Conservation (phyloP, 2,329 filamentous ascomycete genomes). For the Cadophora sp. region DNA sequence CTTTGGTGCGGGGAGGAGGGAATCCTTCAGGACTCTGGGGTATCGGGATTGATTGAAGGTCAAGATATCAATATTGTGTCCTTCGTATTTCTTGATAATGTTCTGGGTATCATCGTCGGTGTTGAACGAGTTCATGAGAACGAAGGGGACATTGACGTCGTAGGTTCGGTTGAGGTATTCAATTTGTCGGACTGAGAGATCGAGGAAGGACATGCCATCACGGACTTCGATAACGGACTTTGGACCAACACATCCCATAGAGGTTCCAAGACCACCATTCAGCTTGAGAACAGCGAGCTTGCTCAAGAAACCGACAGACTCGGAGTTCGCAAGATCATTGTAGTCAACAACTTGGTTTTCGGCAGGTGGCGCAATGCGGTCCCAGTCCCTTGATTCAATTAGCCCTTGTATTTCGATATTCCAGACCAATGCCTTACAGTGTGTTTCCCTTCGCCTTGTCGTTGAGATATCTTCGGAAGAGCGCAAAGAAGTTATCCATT, state of each 20-base stretch:
- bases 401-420: slow-evolving; percentile 26
- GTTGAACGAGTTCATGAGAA: slow-evolving; percentile 99
- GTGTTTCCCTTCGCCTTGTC: slow-evolving; percentile 98
- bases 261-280: slow-evolving; percentile 98
- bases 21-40: slow-evolving; percentile 98
- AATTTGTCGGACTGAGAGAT: slow-evolving; percentile 97
- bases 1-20: slow-evolving; percentile 94
- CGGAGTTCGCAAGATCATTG: slow-evolving; percentile 84
- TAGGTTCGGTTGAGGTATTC: slow-evolving; percentile 99
- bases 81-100: slow-evolving; percentile 99
- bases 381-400: slow-evolving; percentile 76
- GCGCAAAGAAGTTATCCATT: slow-evolving; percentile 99
- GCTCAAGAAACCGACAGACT: slow-evolving; percentile 92
- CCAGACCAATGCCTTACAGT: slow-evolving; percentile 59
- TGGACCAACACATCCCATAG: slow-evolving; percentile 98
- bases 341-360: slow-evolving; percentile 95
- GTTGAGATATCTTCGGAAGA: slow-evolving; percentile 97
- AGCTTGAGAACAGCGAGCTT: slow-evolving; percentile 99
- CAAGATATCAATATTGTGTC: slow-evolving; percentile 98
- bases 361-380: slow-evolving; percentile 92
- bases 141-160: slow-evolving; percentile 94
- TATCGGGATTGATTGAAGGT: slow-evolving; percentile 99
- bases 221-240: slow-evolving; percentile 99
- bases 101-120: slow-evolving; percentile 96
- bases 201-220: slow-evolving; percentile 99